Conservation (phyloP, 306 rosid genomes). For the Vigna reflexopilosa region DNA sequence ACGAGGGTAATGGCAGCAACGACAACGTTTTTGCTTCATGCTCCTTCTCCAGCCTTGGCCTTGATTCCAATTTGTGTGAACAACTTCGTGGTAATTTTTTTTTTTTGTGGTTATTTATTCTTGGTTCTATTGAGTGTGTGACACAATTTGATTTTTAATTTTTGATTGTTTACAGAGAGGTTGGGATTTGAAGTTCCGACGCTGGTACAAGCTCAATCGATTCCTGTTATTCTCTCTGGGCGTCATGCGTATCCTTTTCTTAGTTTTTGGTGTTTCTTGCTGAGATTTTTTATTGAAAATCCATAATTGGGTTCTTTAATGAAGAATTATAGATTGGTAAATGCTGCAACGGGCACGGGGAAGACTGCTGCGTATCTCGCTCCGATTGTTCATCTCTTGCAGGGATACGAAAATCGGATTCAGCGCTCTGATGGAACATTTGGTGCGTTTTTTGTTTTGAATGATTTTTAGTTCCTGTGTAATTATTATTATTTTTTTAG, state of each 20-base stretch:
- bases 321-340: constrained; percentile 63
- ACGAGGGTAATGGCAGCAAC: background rate
- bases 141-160: background rate
- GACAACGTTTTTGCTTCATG: constrained; percentile 69
- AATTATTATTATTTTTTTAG: background rate
- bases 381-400: constrained; percentile 83
- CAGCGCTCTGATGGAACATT: constrained; percentile 85
- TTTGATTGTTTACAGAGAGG: constrained; percentile 57
- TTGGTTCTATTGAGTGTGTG: background rate
- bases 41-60: constrained; percentile 86
- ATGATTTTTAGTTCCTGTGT: background rate
- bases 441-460: constrained; percentile 49
- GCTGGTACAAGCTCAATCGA: constrained; percentile 81
- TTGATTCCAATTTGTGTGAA: constrained; percentile 72
- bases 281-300: background rate
- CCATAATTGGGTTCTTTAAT: constrained; percentile 53
- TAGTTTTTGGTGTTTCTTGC: background rate
- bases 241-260: constrained; percentile 73
- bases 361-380: constrained; percentile 86
- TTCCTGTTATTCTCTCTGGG: constrained; percentile 82
- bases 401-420: constrained; percentile 58
- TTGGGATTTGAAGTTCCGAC: constrained; percentile 88
- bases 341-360: constrained; percentile 94
- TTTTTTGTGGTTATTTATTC: background rate
- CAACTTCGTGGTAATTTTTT: constrained; percentile 69